Base-by-base conservation (phyloP, 2,329 filamentous ascomycete species). In the Pseudovirgaria hyperparasitica region DNA sequence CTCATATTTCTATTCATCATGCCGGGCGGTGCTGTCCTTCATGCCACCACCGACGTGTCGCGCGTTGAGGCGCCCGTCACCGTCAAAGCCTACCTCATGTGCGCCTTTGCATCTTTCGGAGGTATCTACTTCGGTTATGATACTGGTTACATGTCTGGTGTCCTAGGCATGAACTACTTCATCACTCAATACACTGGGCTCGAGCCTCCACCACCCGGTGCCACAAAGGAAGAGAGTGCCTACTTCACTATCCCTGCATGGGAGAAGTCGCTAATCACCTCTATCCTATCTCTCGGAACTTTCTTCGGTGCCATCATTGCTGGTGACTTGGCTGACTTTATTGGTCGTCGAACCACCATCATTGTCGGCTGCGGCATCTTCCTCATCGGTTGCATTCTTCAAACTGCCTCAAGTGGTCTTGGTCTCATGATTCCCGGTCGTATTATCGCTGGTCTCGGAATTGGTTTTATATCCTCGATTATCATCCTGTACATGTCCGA, bases 41-140 rank as follows among this genome's bases (percentile, higher is more conserved):
- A 48, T 38, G 41, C 52, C 33, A 47, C 45, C 26, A 34, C 45
- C 43, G 68, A 76, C 53, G 58, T 68, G 42, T 57, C 52, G 41
- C 66, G 67, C 44, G 61, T 78, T 44, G 60, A 64, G 42, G 60
- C 61, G 10, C 61, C 61, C 19, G 58, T 64, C 25, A 64, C 60
- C 11, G 42, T 56, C 34, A 58, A 58, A 35, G 58, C 60, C 33
- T 60, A 59, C 40, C 40, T 59, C 28, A 55, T 63, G 28, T 58
- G 59, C 48, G 58, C 56, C 18, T 63, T 63, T 33, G 60, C 60
- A 23, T 56, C 60, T 14, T 63, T 64, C 36, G 60, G 60, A 41
- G 60, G 60, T 44, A 78, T 82, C 60, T 80, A 82, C 67, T 80
- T 82, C 56, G 78, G 79, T 31, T 85, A 81, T 55, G 79, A 85